Base-by-base conservation (phyloP, 2,329 filamentous ascomycete genomes). In the Apiospora pterosperma region DNA sequence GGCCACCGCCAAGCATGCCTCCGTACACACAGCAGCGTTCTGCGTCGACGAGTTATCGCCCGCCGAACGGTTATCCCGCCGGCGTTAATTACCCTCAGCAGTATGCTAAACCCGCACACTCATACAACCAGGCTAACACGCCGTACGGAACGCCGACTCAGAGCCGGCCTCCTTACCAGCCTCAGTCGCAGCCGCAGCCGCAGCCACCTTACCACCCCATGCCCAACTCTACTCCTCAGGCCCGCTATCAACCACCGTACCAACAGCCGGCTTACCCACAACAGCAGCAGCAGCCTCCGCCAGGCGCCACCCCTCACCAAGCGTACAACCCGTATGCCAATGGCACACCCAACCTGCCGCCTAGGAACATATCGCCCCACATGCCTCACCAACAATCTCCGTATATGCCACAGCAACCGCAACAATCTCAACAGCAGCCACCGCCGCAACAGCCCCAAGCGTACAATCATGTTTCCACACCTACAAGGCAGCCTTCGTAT, bases 1-100 rank as follows among this genome's bases (percentile, higher is more conserved):
- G 81, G 62, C 75, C 77, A 36, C 79, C 78, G 1, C 76, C 77
- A 61, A 74, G 75, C 4, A 77, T 79, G 65, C 75, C 77, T 62
- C 78, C 80, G 14, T 76, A 77, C 36, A 73, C 75, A 65, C 72
- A 73, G n/a, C 41, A 39, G 25, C 60, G 60, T 21, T n/a, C 38
- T n/a, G 60, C 60, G 3, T 76, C 76, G n/a, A 80, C 83, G 39
- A 79, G 82, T 63, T 87, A 85, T 71, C 78, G 83, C 36, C 80
- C 82, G 38, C 76, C 81, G 5, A 84, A 83, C 61, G 80, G 81
- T 5, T 85, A 81, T 68, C 74, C 77, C 10, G 79, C 60, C 39
- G 60, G 23, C 25, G 60, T 77, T 10, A 62, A 41, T 25, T 62
- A 62, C 41, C 31, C 28, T 23, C 61, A 52, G 41, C 63, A 42